phyloP scores from a whole-genome alignment of 1,139 yeast genomes.

The Hansenula sp. region DNA sequence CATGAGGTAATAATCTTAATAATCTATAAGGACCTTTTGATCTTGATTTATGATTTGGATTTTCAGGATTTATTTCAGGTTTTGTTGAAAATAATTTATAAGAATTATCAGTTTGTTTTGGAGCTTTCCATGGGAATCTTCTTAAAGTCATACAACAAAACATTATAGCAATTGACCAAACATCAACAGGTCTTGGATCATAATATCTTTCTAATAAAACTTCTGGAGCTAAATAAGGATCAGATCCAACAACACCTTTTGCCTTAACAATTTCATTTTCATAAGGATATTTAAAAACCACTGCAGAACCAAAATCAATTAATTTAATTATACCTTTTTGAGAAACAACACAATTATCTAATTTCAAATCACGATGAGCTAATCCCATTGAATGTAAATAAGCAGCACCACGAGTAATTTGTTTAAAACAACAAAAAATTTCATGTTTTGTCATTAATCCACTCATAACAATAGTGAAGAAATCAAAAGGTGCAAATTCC shows the following conservation, averaged over 20 bases:
- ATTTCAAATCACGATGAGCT: constrained; percentile 72
- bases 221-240: constrained; percentile 79
- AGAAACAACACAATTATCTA: constrained; percentile 74
- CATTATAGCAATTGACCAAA: constrained; percentile 77
- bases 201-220: constrained; percentile 46
- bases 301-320: constrained; percentile 78
- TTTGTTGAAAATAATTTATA: constrained; percentile 36
- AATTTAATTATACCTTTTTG: constrained; percentile 58
- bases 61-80: constrained; percentile 31
- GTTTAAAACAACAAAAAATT: constrained; percentile 64
- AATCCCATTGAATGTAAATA: constrained; percentile 64
- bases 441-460: constrained; percentile 58
- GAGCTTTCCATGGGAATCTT: constrained; percentile 79
- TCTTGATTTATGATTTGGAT: constrained; percentile 29
- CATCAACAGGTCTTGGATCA: constrained; percentile 70
- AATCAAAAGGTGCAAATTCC: constrained; percentile 75
- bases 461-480: constrained; percentile 73
- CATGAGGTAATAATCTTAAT: constrained; percentile 75
- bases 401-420: constrained; percentile 55
- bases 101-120: constrained; percentile 54
- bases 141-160: constrained; percentile 70
- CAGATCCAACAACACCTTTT: constrained; percentile 75
- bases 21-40: constrained; percentile 76
- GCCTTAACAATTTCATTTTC: constrained; percentile 38
- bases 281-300: constrained; percentile 46